Evolutionary conservation across 495 filamentous ascomycete species (phyloP), one percentile per base, ranked within the genome.

Genomic region (Entonaema liquescens): DNA sequence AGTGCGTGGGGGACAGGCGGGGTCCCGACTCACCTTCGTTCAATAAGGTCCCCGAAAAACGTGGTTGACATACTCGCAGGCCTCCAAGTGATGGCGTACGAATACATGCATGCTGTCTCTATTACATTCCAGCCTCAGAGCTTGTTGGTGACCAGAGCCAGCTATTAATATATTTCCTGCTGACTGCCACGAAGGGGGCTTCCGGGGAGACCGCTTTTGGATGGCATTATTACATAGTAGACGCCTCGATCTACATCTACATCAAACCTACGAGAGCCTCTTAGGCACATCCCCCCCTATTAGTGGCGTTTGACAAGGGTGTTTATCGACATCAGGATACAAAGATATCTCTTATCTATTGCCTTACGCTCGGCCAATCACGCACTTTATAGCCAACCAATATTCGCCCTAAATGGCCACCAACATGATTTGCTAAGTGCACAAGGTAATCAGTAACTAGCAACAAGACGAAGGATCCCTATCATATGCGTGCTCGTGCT

Each of bases 271-370:
- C 54, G 60, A 68, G 65, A 72, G 64, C 60, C 70, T 68, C 65
- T 72, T 47, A 60, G 68, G 29, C 52, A 56, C 47, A 65, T 65
- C 55, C 69, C 55, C 65, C 70, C 65, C 60, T 65, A 68, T 61
- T 65, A 65, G 61, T 73, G 70, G 70, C 70, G 19, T 36, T 42
- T 61, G 57, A 25, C 61, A 19, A 28, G 70, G 59, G 17, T 59
- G 59, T 49, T 59, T 44, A 42, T 68, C 65, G 33, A 59, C 42
- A 52, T 47, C 28, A 64, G 69, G 59, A 68, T 61, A 61, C 64
- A 33, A 68, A 65, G 61, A 68, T 65, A 68, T 65, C 38, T 15
- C 70, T 73, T 73, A 73, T 73, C 70, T 73, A 73, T 68, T 73
- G 61, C 56, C 61, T 58, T 61, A 4, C 13, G 7, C 53, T 47